Percentiles rank a stretch among this genome's conserved stretches.
Evolutionary conservation across 1,284 basidiomycete genomes (phyloP).

Genomic region (Sporisorium graminicola): DNA sequence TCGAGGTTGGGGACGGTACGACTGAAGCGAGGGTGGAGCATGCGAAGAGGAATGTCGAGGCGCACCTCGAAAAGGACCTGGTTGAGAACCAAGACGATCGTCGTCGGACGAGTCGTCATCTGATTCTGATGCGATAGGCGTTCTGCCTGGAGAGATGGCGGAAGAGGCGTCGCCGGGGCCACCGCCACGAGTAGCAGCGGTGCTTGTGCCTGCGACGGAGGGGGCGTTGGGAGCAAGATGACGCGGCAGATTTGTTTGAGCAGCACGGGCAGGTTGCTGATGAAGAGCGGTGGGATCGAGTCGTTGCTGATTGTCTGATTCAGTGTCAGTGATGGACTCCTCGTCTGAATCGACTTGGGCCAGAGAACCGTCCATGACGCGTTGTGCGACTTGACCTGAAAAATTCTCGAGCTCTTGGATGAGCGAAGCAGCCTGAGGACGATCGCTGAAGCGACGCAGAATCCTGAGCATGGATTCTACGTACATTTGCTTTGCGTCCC

Average conservation of each 20-base stretch:
- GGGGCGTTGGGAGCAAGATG: slow-evolving; percentile 40
- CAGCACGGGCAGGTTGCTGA: slow-evolving; percentile 16
- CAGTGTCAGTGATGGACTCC: slow-evolving; percentile 33
- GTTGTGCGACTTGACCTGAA: slow-evolving; percentile 78
- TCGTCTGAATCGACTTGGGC: slow-evolving; percentile 46
- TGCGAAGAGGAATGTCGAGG: slow-evolving; percentile 22
- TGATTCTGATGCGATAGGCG: slow-evolving; percentile 41
- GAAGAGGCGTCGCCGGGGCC: slow-evolving; percentile 14
- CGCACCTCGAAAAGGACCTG: slow-evolving; percentile 25
- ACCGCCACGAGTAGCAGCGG: slow-evolving; percentile 48
- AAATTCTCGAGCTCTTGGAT: slow-evolving; percentile 87
- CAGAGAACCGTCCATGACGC: slow-evolving; percentile 72
- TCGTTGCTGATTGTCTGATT: slow-evolving; percentile 40
- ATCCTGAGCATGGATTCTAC: slow-evolving; percentile 88
- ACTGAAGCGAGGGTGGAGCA: slow-evolving; percentile 30
- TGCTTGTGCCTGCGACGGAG: slow-evolving; percentile 46
- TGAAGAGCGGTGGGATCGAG: slow-evolving; percentile 40
- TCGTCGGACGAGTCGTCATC: slow-evolving; percentile 35
- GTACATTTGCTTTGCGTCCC: slow-evolving; percentile 89
- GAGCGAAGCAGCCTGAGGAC: slow-evolving; percentile 80
- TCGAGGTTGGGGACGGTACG: slow-evolving; percentile 37
- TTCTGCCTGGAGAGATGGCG: slow-evolving; percentile 24
- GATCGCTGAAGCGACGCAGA: slow-evolving; percentile 83
- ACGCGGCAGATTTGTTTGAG: slow-evolving; percentile 12
- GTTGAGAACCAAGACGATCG: slow-evolving; percentile 34